Conservation (phyloP, 2,329 filamentous ascomycete species). For the Exophiala sideris region DNA sequence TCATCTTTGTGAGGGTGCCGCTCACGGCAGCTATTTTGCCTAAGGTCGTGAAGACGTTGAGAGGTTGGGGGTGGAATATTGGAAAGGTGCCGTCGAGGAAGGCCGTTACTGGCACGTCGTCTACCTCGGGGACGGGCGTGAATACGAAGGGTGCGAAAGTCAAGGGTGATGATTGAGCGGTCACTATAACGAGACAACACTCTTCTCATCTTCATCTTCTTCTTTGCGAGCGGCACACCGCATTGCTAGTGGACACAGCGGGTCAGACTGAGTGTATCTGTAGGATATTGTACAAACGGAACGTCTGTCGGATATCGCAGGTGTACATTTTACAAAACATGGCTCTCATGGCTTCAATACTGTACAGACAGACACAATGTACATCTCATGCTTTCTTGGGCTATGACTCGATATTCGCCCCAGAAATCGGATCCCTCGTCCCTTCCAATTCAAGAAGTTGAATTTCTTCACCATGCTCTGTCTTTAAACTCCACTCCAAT, state of each 20-base stretch:
- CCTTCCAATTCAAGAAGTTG: constrained; percentile 58
- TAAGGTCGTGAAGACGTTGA: constrained; percentile 85
- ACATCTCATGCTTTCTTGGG: neutral
- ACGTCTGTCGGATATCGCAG: neutral
- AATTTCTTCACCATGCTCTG: constrained; percentile 63
- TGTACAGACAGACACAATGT: constrained; percentile 4
- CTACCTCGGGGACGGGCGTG: constrained; percentile 30
- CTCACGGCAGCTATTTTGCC: constrained; percentile 86
- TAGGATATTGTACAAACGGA: neutral
- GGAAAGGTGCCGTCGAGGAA: constrained; percentile 59
- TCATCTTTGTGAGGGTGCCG: constrained; percentile 94
- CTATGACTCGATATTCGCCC: constrained; percentile 1
- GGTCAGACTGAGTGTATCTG: neutral
- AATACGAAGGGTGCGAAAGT: constrained; percentile 27
- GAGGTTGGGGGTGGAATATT: constrained; percentile 92
- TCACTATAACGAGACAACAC: neutral
- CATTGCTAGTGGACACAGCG: neutral
- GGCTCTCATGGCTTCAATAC: neutral
- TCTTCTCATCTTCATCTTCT: neutral
- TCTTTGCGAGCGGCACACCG: neutral
- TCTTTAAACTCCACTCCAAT: constrained; percentile 80
- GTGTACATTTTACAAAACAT: neutral
- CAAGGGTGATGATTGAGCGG: constrained; percentile 27
- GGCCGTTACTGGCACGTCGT: constrained; percentile 32
- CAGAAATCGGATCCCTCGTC: constrained; percentile 21